Conservation (phyloP, 2,329 filamentous ascomycete species). For the Trichoderma sp. region DNA sequence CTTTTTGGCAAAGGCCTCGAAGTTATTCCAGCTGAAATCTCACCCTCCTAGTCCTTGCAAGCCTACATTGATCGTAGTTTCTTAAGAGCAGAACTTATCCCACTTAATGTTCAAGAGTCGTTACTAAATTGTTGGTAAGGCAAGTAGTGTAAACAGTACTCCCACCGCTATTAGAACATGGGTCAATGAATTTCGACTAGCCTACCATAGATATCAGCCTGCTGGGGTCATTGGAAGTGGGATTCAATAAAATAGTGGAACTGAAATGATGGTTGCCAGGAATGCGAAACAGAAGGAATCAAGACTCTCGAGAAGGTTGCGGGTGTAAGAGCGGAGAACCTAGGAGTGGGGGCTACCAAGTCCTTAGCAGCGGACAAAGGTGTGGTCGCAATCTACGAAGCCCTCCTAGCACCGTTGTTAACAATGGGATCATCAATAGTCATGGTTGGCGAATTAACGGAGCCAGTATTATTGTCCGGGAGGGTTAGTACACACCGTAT, state of each 20-base stretch:
- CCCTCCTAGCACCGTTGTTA: neutral
- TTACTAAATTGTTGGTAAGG: neutral
- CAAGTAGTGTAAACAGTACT: neutral
- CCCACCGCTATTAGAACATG: neutral
- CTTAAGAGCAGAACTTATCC: neutral
- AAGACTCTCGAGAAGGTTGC: neutral
- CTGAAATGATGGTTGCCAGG: neutral
- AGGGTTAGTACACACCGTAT: too few relatives aligned
- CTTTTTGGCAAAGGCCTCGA: neutral
- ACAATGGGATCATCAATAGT: neutral
- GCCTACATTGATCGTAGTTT: neutral
- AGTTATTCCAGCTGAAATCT: neutral
- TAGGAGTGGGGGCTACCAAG: neutral
- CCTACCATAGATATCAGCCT: neutral
- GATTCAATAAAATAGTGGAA: neutral
- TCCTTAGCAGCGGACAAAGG: neutral
- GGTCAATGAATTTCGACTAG: neutral
- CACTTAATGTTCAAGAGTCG: neutral
- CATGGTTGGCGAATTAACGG: neutral
- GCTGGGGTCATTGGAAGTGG: neutral
- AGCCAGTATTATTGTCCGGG: neutral
- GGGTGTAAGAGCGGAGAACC: neutral
- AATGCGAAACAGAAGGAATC: neutral
- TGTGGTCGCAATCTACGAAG: neutral
- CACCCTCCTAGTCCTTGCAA: neutral